Base-by-base conservation (phyloP, 179 eudicot genomes). In the Nepenthes alata region DNA sequence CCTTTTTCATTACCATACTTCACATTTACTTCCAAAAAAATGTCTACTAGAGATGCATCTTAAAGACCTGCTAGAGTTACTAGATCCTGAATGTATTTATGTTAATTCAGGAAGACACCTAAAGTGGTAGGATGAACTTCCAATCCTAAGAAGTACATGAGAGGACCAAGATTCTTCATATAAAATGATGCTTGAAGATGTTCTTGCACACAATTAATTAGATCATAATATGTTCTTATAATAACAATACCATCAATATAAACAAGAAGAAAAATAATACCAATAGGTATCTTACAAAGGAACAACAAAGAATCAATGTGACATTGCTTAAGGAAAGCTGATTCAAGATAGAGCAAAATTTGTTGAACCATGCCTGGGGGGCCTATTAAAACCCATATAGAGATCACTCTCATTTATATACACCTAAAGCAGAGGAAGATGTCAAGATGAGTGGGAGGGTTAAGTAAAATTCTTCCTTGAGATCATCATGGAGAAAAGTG, bases 371-470 rank as follows among this genome's bases (percentile, higher is more conserved):
- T 13, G 35, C 56, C 4, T 5, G 25, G 13, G 56, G 56, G 6
- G 56, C 56, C 11, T 53, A 34, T 14, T 53, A 41, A 2, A 59
- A 15, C 4, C 62, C 62, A 59, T 59, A 59, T 12, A 45, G 12
- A 25, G 37, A 53, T 0, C 56, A 2, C 35, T 25, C 2, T 6
- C 13, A 9, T 13, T 5, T 13, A 14, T 2, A 53, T 2, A 53
- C 56, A 13, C 3, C 13, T 25, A 2, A 48, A 11, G 11, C 11
- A 10, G 11, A 9, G 2, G 12, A 11, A 10, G 3, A 8, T 11
- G 2, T 9, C 6, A 44, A 9, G 10, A 9, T 4, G 2, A 5
- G 12, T 2, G 52, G 52, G 10, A 11, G 52, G 6, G 6, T 9
- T 11, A 48, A 5, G 1, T 48, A 48, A 41, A 41, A 4, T 11